phyloP scores from a whole-genome alignment of 805 yeast genomes.

The Myxozyma kluyveri region DNA sequence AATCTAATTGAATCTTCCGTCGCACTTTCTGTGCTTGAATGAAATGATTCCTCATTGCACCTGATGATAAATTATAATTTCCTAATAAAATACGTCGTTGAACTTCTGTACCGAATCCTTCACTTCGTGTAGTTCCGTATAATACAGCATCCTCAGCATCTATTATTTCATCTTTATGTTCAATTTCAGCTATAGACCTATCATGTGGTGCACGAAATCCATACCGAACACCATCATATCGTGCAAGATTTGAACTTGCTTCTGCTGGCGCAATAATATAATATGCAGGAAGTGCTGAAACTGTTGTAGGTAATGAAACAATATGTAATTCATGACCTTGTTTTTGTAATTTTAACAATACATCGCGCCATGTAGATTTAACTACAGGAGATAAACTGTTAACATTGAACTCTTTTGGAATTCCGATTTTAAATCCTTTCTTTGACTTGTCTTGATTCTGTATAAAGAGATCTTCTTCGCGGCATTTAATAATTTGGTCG shows the following conservation, averaged over 20 bases:
- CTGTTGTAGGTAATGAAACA: constrained; percentile 69
- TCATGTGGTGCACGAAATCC: constrained; percentile 53
- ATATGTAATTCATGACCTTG: constrained; percentile 55
- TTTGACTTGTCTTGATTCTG: background rate
- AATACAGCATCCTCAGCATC: constrained; percentile 33
- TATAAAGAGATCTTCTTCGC: constrained; percentile 5
- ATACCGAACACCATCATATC: constrained; percentile 88
- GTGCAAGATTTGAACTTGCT: constrained; percentile 85
- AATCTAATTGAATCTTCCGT: constrained; percentile 56
- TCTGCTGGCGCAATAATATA: constrained; percentile 89
- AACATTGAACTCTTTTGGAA: constrained; percentile 65
- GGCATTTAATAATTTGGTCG: background rate
- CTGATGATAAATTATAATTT: constrained; percentile 77
- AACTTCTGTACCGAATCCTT: constrained; percentile 78
- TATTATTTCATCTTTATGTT: constrained; percentile 12
- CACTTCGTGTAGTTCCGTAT: constrained; percentile 59
- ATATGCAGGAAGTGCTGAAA: constrained; percentile 70
- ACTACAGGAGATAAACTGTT: constrained; percentile 52
- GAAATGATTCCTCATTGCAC: constrained; percentile 68
- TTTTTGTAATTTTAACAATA: constrained; percentile 46
- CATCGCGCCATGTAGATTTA: constrained; percentile 47
- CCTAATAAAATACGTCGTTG: constrained; percentile 81
- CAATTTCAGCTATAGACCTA: too few relatives aligned
- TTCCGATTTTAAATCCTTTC: constrained; percentile 56
- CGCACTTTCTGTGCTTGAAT: constrained; percentile 71